phyloP scores from a whole-genome alignment of 768 basidiomycete genomes.

The Collybia sordida region DNA sequence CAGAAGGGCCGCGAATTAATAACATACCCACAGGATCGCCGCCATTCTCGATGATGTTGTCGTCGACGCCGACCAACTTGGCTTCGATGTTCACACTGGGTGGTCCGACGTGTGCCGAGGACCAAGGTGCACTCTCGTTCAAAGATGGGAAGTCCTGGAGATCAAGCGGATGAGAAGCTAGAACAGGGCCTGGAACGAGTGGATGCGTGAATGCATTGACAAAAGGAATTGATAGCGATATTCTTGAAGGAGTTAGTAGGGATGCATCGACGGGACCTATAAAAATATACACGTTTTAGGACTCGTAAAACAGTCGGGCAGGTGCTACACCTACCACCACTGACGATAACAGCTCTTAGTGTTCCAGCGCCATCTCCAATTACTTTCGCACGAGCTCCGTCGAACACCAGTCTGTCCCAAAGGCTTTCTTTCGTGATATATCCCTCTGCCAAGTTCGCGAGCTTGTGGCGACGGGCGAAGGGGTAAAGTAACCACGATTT shows the following conservation, averaged over 20 bases:
- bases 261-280: slow-evolving; percentile 51
- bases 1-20: slow-evolving; percentile 69
- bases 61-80: slow-evolving; percentile 70
- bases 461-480: slow-evolving; percentile 79
- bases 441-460: slow-evolving; percentile 66
- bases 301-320: background rate
- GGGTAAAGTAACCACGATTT: slow-evolving; percentile 54
- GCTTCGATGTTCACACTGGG: slow-evolving; percentile 86
- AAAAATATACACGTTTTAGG: slow-evolving; percentile 3
- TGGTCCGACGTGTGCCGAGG: slow-evolving; percentile 61
- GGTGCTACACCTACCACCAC: slow-evolving; percentile 54
- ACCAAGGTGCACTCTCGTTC: slow-evolving; percentile 24
- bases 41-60: slow-evolving; percentile 62
- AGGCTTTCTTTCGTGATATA: slow-evolving; percentile 74
- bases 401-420: slow-evolving; percentile 84
- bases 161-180: slow-evolving; percentile 84
- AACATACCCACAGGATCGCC: slow-evolving; percentile 64
- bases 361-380: slow-evolving; percentile 61
- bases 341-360: slow-evolving; percentile 67
- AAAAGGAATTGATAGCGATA: slow-evolving; percentile 76
- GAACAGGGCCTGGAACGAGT: slow-evolving; percentile 70
- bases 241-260: slow-evolving; percentile 59
- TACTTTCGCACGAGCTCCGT: slow-evolving; percentile 57
- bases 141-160: slow-evolving; percentile 65
- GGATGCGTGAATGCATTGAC: slow-evolving; percentile 64